These are phyloP conservation scores for Suillus variegatus DNA, from an alignment of 768 basidiomycete species.

Conservation along the genomic window DNA sequence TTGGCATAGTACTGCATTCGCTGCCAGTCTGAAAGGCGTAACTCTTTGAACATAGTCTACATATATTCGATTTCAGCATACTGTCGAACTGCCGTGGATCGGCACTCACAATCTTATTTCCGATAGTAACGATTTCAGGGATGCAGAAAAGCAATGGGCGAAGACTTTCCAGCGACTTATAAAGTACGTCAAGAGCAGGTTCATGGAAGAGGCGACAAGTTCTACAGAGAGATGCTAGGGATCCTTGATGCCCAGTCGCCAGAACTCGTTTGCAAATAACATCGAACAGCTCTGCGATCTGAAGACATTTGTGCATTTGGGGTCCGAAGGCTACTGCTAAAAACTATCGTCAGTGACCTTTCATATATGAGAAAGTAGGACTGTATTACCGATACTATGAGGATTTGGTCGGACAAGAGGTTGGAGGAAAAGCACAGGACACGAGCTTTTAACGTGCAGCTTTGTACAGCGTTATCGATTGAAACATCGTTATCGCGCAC, in stretches of 20 bases:
- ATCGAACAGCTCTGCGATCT: constrained; percentile 1
- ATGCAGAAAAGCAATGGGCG: neutral
- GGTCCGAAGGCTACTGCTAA: neutral
- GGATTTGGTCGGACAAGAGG: neutral
- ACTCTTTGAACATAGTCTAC: neutral
- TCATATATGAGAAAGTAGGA: neutral
- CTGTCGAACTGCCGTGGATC: neutral
- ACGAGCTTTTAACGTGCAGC: neutral
- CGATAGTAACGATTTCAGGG: neutral
- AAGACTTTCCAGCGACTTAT: constrained; percentile 2
- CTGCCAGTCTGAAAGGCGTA: constrained; percentile 2
- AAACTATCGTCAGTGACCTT: neutral
- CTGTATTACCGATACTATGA: neutral
- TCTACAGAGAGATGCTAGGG: constrained; percentile 4
- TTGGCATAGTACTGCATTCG: constrained; percentile 3
- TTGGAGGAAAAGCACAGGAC: neutral
- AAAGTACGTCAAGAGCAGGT: constrained; percentile 2
- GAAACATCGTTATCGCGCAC: neutral
- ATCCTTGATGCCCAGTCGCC: neutral
- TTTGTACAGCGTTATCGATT: neutral
- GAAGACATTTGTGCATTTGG: constrained; percentile 4
- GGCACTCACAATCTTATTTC: neutral
- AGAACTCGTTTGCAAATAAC: neutral
- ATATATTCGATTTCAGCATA: neutral
- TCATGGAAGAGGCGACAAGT: constrained; percentile 5